Evolutionary conservation across 2,329 filamentous ascomycete species (phyloP), one percentile per base, ranked within the genome.

Genomic region (Diaporthe vaccinii): DNA sequence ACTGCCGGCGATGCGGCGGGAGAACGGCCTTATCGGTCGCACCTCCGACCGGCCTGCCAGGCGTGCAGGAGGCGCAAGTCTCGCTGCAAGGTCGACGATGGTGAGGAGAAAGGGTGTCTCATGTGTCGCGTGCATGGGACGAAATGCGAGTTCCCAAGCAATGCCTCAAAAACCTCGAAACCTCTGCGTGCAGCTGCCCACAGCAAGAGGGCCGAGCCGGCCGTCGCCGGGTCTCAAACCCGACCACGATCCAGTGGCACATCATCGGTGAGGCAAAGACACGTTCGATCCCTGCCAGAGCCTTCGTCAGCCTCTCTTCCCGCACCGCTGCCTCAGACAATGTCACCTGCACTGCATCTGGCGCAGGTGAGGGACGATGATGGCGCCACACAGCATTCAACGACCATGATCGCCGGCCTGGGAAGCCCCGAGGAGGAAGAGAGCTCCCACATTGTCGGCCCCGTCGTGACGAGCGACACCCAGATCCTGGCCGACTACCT

Each of bases 401-500:
- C 9, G 81, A 83, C 31, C 80, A 80, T 57, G 84, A 84, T 75
- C 49, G 57, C 70, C 57, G 70, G 70, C 44, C n/a, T 72, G 57
- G 70, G 70, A 25, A 72, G 70, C 17, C 70, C 70, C 28, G 85
- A 84, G 71, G 82, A 83, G 73, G 82, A 86, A 36, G 87, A 85
- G 76, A 84, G 49, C 49, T 58, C 86, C 3, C 88, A 91, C 77
- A 91, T 92, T 75, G 87, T 92, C 70, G 90, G 91, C 0, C 90
- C 90, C 0, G 89, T 90, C 8, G 86, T 89, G 8, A 90, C 89
- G 7, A 88, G 88, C 67, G 91, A 92, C 82, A 90, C 88, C 1
- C 90, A 92, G 72, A 86, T 92, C 15, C 84, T 92, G 61, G 88
- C 90, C n/a, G 87, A 90, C 70, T 91, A 91, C 74, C 86, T 92